phyloP scores from a whole-genome alignment of 192 early-diverging fungal species.

The Tieghemiomyces parasiticus region DNA sequence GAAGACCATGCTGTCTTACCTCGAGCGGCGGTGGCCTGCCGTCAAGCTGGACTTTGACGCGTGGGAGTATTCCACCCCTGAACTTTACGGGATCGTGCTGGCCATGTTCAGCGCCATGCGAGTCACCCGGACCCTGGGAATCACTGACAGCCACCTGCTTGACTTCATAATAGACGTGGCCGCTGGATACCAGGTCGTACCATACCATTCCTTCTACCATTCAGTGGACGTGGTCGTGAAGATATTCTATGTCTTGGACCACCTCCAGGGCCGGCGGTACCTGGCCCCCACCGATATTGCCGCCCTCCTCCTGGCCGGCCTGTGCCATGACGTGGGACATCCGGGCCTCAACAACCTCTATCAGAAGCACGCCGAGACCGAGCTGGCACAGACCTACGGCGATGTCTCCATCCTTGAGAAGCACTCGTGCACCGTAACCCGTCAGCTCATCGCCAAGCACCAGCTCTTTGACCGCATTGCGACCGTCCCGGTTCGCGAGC shows the following conservation, averaged over 20 bases:
- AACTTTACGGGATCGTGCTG: slow-evolving; percentile 72
- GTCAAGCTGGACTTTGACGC: slow-evolving; percentile 37
- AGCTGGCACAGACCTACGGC: slow-evolving; percentile 53
- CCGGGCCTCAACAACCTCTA: slow-evolving; percentile 87
- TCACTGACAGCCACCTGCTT: slow-evolving; percentile 48
- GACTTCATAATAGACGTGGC: slow-evolving; percentile 78
- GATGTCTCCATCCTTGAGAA: slow-evolving; percentile 75
- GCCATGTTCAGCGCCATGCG: slow-evolving; percentile 56
- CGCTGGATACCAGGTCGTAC: slow-evolving; percentile 64
- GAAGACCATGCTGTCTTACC: slow-evolving; percentile 36
- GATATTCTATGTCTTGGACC: slow-evolving; percentile 58
- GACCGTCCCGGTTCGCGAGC: slow-evolving; percentile 27
- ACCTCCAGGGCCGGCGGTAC: slow-evolving; percentile 50
- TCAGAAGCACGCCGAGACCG: slow-evolving; percentile 73
- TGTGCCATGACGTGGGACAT: slow-evolving; percentile 84
- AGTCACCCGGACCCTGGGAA: slow-evolving; percentile 40
- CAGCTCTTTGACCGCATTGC: slow-evolving; percentile 42
- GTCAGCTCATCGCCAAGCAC: slow-evolving; percentile 62
- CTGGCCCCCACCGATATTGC: slow-evolving; percentile 56
- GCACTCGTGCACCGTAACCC: slow-evolving; percentile 63
- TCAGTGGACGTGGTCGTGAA: slow-evolving; percentile 79
- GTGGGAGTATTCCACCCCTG: slow-evolving; percentile 45
- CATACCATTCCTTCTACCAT: slow-evolving; percentile 87
- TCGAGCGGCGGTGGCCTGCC: slow-evolving; percentile 22
- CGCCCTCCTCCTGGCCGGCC: slow-evolving; percentile 60